A percentile compares a stretch with the other conserved stretches of the same genome.
phyloP scores from a whole-genome alignment of 2,329 filamentous ascomycete species.

The Apiospora kogelbergensis region DNA sequence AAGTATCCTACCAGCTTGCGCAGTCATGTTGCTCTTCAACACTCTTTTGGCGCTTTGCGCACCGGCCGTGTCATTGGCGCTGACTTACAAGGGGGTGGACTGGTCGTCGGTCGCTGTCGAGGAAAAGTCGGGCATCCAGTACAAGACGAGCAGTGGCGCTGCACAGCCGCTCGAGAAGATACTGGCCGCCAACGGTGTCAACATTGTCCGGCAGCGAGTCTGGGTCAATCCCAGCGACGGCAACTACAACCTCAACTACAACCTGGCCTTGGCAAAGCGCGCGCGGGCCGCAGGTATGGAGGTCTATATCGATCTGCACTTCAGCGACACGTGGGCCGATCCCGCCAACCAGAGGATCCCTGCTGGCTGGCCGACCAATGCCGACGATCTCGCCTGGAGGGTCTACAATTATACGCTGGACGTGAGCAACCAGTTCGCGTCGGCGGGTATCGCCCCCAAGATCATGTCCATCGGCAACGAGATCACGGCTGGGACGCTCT shows the following conservation, averaged over 20 bases:
- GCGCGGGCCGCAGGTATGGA: conserved; percentile 62
- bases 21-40: background rate
- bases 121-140: conserved; percentile 60
- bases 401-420: conserved; percentile 69
- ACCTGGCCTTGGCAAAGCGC: conserved; percentile 64
- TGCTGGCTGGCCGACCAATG: conserved; percentile 60
- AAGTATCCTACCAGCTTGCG: background rate
- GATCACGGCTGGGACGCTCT: conserved; percentile 66
- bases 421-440: conserved; percentile 60
- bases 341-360: conserved; percentile 63
- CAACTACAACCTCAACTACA: conserved; percentile 69
- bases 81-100: conserved; percentile 67
- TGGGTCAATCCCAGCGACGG: conserved; percentile 69
- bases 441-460: conserved; percentile 52
- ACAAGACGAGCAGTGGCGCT: conserved; percentile 56
- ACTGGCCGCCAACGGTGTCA: conserved; percentile 60
- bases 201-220: conserved; percentile 68
- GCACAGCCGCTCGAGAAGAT: conserved; percentile 61
- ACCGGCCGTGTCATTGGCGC: conserved; percentile 34
- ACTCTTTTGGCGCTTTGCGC: background rate
- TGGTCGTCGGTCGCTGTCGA: conserved; percentile 68
- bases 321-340: conserved; percentile 71
- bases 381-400: conserved; percentile 58
- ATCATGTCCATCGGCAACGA: conserved; percentile 75
- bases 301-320: conserved; percentile 64